Evolutionary conservation across 179 eudicot species (phyloP).

Genomic region (Drosera spatulata): DNA sequence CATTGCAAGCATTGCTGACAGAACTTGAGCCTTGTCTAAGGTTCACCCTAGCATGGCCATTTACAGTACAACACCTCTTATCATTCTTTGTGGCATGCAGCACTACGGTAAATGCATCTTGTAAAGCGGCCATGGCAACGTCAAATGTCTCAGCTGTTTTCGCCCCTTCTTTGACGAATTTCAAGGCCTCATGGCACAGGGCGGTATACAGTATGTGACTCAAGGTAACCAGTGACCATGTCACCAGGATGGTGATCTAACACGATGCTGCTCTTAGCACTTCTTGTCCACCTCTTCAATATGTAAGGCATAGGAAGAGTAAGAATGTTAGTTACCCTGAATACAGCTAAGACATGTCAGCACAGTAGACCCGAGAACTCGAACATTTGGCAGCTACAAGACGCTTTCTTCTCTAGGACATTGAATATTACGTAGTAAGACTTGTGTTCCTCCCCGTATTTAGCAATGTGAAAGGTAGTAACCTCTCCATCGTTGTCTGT

Average conservation of each 20-base stretch:
- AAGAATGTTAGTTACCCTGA: constrained; percentile 52
- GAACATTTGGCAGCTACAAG: constrained; percentile 67
- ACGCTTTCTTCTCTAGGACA: constrained; percentile 37
- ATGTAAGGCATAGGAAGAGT: constrained; percentile 54
- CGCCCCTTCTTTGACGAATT: constrained; percentile 59
- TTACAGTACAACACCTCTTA: constrained; percentile 24
- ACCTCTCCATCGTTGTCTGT: constrained; percentile 37
- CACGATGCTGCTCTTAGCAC: constrained; percentile 50
- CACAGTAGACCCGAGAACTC: constrained; percentile 71
- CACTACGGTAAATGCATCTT: constrained; percentile 59
- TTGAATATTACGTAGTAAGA: constrained; percentile 39
- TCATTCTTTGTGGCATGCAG: constrained; percentile 31
- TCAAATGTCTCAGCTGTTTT: constrained; percentile 39
- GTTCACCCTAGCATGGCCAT: constrained; percentile 31
- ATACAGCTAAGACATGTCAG: constrained; percentile 57
- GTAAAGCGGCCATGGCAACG: constrained; percentile 42
- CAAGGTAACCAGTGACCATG: constrained; percentile 31
- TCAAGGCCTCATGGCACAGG: constrained; percentile 47
- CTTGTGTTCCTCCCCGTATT: constrained; percentile 57
- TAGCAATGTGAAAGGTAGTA: constrained; percentile 43
- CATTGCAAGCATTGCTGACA: constrained; percentile 12
- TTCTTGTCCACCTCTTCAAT: constrained; percentile 60
- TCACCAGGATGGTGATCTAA: constrained; percentile 32
- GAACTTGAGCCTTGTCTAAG: constrained; percentile 14
- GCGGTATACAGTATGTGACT: constrained; percentile 54